Evolutionary conservation across 345 rosid species (phyloP), one percentile per base, ranked within the genome.

Genomic region (Citrus maxima): DNA sequence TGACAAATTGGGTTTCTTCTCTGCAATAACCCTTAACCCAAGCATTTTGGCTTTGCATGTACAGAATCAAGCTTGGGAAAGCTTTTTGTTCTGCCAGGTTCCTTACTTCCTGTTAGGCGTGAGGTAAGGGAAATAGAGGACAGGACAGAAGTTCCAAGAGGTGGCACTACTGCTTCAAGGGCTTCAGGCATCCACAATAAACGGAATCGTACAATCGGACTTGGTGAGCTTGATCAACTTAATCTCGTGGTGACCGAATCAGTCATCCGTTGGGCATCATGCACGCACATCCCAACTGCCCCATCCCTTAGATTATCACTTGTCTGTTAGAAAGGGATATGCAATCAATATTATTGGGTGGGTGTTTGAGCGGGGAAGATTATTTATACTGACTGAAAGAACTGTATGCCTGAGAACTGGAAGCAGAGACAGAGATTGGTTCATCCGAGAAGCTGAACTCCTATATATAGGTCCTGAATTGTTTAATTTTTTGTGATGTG

Each of bases 241-340:
- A 82, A 89, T 78, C 81, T 89, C 67, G 78, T 86, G 51, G 91
- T 88, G 28, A 86, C 92, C 0, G 95, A 87, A 67, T 91, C 96
- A 5, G 88, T 93, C 34, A 89, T 91, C 73, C 93, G 95, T 2
- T 90, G 97, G 98, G 97, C 90, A 38, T 93, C 98, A 55, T 91
- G 96, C 85, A 90, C 92, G 7, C 87, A 87, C 74, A 91, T 92
- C 73, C 93, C 95, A 5, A 91, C 93, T 0, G 84, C 87, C 16
- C 88, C 92, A 16, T 91, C 98, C 4, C 95, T 91, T 65, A 80
- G 93, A 87, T 82, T 85, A 71, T 93, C 98, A 2, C 91, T 93
- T 4, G 95, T 93, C 19, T 90, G 95, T 87, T 94, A 88, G 86
- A 79, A 80, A 68, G 60, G 63, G 38, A 77, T 40, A 10, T 60